Base-by-base conservation (phyloP, 2,329 filamentous ascomycete genomes). In the Colletotrichum sp. region DNA sequence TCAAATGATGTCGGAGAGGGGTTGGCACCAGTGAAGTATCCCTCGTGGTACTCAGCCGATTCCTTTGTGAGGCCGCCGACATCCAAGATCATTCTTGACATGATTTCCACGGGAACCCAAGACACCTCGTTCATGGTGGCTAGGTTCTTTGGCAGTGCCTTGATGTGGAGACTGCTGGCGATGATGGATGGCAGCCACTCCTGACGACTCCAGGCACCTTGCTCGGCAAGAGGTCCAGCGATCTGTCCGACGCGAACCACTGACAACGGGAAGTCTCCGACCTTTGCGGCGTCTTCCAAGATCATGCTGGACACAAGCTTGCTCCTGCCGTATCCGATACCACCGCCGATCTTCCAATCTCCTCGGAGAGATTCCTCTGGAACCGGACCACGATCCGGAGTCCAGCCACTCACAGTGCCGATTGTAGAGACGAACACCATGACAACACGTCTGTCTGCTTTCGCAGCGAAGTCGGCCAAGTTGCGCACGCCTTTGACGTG, bases 91-190 rank as follows among this genome's bases (percentile, higher is more conserved):
- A 88, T 81, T 1, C 81, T 80, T 2, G 89, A 87, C 30, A 90
- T 86, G 21, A 83, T 79, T 69, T 90, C 90, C 4, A 90, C 85
- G 0, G 91, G 89, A 3, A 89, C 84, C 91, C 91, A 92, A 77
- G 92, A 88, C 2, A 92, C 83, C 0, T 80, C 80, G 5, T 87
- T 81, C 79, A 86, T 82, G 2, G 78, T 73, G 0, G 88, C 90
- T 0, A 92, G 82, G 2, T 82, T 80, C 2, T 75, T 74, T 0
- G 91, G 91, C 4, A 92, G 78, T 7, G 85, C 81, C 0, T 87
- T 86, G 2, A 92, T 81, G 57, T 87, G 82, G 18, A 88, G 80
- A 0, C 89, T 91, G 60, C 88, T 90, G 1, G 85, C 71, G 18
- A 78, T 32, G 32, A 78, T 61, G n/a, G 75, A 67, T 2, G 77